Evolutionary conservation across 2,329 filamentous ascomycete species (phyloP).

Genomic region (Cadophora sp.): DNA sequence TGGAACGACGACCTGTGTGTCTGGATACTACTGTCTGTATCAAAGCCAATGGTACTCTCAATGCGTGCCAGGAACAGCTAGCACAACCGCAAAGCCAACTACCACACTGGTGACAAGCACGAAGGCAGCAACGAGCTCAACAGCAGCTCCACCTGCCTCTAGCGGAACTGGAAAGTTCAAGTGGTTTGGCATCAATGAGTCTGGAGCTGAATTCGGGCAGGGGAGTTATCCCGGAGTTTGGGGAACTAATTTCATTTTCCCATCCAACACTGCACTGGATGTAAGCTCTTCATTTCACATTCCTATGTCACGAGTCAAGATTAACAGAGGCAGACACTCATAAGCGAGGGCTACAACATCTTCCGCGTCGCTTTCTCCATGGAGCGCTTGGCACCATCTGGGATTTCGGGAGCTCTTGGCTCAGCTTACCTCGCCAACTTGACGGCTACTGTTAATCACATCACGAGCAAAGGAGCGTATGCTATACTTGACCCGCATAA

Average conservation of each 20-base stretch:
- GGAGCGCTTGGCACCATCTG: constrained; percentile 60
- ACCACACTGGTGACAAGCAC: not conserved
- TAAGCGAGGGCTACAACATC: constrained; percentile 35
- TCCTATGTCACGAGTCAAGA: not conserved
- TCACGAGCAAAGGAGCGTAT: constrained; percentile 53
- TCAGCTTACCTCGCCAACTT: constrained; percentile 52
- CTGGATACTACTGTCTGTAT: constrained; percentile 36
- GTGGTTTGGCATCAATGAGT: constrained; percentile 47
- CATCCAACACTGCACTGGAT: constrained; percentile 12
- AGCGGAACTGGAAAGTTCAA: constrained; percentile 29
- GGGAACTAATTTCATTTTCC: constrained; percentile 59
- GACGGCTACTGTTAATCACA: constrained; percentile 51
- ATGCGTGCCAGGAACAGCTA: constrained; percentile 19
- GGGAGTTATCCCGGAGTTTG: constrained; percentile 59
- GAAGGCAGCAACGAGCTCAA: not conserved
- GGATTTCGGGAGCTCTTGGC: constrained; percentile 53
- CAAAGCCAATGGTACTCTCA: constrained; percentile 29
- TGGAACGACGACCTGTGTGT: constrained; percentile 40
- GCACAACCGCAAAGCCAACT: not conserved
- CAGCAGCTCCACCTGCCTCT: not conserved
- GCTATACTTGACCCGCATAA: constrained; percentile 58
- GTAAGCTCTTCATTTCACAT: constrained; percentile 4
- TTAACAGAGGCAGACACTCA: constrained; percentile 29
- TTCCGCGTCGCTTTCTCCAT: constrained; percentile 53
- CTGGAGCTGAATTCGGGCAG: constrained; percentile 68